Evolutionary conservation across 345 rosid species (phyloP).

Genomic region (Ceriops zippeliana): DNA sequence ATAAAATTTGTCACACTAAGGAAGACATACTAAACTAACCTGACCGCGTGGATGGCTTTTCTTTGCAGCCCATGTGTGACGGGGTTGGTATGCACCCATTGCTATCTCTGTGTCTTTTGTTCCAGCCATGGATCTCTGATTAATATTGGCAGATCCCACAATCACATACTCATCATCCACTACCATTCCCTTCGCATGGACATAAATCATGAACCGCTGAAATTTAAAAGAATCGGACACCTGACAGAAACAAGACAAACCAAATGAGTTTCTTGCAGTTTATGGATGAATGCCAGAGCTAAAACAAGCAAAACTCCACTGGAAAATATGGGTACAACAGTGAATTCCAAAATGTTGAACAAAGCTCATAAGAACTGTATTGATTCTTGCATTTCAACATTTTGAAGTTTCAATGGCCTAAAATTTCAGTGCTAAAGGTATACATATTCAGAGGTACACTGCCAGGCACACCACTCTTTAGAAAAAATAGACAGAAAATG

Average conservation of each 20-base stretch:
- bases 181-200: constrained; percentile 92
- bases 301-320: background rate
- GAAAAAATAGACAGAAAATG: background rate
- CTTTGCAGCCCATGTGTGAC: constrained; percentile 57
- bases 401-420: background rate
- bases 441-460: background rate
- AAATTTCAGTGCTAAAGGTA: constrained; percentile 2
- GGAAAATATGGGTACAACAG: no score
- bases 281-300: background rate
- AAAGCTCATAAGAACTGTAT: background rate
- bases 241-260: background rate
- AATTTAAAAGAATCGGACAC: constrained; percentile 4
- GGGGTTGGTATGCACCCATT: constrained; percentile 96
- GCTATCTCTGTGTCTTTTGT: constrained; percentile 91
- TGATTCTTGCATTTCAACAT: background rate
- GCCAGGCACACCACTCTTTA: background rate
- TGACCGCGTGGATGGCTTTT: constrained; percentile 69
- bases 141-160: constrained; percentile 89
- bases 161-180: constrained; percentile 88
- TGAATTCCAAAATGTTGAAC: no score
- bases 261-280: constrained; percentile 1
- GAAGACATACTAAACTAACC: constrained; percentile 39
- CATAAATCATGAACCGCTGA: constrained; percentile 82
- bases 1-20: background rate
- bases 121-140: constrained; percentile 98